Base-by-base conservation (phyloP, 1,284 basidiomycete genomes). In the Ustilago lituana region DNA sequence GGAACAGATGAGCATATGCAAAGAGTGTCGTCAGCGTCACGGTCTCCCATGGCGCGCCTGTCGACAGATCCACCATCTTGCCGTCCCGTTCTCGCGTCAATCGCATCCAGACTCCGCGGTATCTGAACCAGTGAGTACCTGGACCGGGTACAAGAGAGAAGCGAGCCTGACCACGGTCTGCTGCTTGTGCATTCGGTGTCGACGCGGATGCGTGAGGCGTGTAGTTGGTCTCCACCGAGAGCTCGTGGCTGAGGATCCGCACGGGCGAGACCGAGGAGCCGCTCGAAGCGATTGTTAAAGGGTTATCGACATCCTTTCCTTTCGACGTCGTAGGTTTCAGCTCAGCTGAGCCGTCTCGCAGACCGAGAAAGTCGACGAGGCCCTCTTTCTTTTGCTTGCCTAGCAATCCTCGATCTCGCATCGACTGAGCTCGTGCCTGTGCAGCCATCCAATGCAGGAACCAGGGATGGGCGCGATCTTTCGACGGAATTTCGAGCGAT, bases 91-190 rank as follows among this genome's bases (percentile, higher is more conserved):
- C 94, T 46, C 96, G 88, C 83, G 97, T 94, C 22, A 73, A 40
- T 7, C 97, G 93, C 85, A 97, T 92, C 96, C 95, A 98, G 20
- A 92, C 91, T 4, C 91, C 89, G 29, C 86, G 84, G 82, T 96
- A 98, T 56, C 89, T 88, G 83, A 99, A 90, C 85, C 90, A 97
- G 83, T 99, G 96, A 10, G 88, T 91, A 0, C 96, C 96, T 4
- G 94, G 94, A 0, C 95, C 96, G 0, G 96, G 96, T 4, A 98
- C 92, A 12, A 98, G 87, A 68, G 89, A 91, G 85, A 98, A 99
- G 45, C 91, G 53, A 15, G 77, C 74, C 20, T 44, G 38, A 8
- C 71, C 77, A 9, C 72, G 68, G 33, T 76, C 73, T 4, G 65
- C 57, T 14, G 58, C 55, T 35, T 66, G 55, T 12, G 60, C 65